A percentile compares a stretch with the other conserved stretches of the same genome.
phyloP scores from a whole-genome alignment of 148 eudicot genomes.

The Cornus kousa region DNA sequence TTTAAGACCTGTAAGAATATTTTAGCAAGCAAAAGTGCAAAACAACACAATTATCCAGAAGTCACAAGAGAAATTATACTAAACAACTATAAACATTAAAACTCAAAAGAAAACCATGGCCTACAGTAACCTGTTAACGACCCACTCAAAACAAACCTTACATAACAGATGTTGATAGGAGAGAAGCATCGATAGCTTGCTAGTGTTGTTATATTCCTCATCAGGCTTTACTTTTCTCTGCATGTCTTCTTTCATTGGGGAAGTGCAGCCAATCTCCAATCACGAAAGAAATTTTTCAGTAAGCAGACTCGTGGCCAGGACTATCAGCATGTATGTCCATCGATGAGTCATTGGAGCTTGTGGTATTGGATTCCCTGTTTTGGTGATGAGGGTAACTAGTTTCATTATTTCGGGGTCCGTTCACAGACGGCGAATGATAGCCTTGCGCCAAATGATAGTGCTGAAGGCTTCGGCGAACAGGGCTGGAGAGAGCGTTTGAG shows the following conservation, averaged over 20 bases:
- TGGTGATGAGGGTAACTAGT: background rate
- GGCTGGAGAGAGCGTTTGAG: conserved; percentile 24
- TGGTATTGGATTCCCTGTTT: conserved; percentile 1
- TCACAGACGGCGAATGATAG: conserved; percentile 9
- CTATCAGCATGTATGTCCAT: conserved; percentile 21
- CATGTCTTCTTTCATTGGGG: background rate
- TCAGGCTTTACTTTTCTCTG: background rate
- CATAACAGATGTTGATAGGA: background rate
- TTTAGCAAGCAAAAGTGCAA: background rate
- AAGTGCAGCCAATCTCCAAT: background rate
- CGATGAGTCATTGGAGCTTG: conserved; percentile 8
- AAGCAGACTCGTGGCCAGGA: conserved; percentile 12
- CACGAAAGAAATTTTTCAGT: background rate
- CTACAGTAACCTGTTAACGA: background rate
- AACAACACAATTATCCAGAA: background rate
- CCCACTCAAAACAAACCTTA: conserved; percentile 1
- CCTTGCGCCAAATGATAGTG: conserved; percentile 20
- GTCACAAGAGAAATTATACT: background rate
- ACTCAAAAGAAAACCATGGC: conserved; percentile 4
- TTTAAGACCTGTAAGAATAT: too few species aligned
- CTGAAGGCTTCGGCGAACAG: conserved; percentile 23
- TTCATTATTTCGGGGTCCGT: conserved; percentile 5
- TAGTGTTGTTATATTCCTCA: background rate
- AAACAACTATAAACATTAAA: background rate
- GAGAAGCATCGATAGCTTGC: background rate